Conservation (phyloP, 305 asterid genomes). For the Fraxinus platypoda region DNA sequence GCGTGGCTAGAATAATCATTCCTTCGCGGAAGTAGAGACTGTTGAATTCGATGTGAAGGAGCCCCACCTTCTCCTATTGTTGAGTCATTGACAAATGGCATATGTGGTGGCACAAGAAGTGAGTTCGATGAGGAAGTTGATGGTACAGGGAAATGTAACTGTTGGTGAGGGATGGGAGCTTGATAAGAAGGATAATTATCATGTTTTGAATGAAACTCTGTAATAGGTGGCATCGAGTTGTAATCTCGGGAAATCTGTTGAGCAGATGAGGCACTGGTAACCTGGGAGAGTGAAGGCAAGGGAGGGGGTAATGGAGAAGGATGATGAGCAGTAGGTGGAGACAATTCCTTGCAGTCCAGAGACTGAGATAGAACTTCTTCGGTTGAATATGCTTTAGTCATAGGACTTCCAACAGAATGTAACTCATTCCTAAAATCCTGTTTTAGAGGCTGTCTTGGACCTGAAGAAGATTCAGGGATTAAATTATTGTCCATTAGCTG, state of each 20-base stretch:
- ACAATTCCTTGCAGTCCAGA: slow-evolving; percentile 28
- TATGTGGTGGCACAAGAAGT: slow-evolving; percentile 40
- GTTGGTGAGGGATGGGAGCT: slow-evolving; percentile 52
- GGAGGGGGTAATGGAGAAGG: slow-evolving; percentile 34
- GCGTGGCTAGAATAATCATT: slow-evolving; percentile 42
- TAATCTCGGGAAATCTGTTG: slow-evolving; percentile 42
- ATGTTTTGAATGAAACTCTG: slow-evolving; percentile 32
- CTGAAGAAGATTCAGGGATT: slow-evolving; percentile 34
- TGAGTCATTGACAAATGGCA: slow-evolving; percentile 22
- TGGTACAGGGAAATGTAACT: slow-evolving; percentile 46
- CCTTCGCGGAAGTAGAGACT: slow-evolving; percentile 37
- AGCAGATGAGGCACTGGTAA: slow-evolving; percentile 31
- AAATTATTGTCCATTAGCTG: slow-evolving; percentile 32
- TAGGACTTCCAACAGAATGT: slow-evolving; percentile 23
- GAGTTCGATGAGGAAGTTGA: slow-evolving; percentile 46
- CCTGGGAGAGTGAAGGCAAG: slow-evolving; percentile 38
- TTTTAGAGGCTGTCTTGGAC: slow-evolving; percentile 26
- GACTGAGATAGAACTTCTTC: slow-evolving; percentile 36
- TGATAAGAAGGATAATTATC: slow-evolving; percentile 43
- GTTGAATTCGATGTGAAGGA: slow-evolving; percentile 46
- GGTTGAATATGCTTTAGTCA: slow-evolving; percentile 24
- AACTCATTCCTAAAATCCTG: slow-evolving; percentile 26
- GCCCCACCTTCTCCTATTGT: slow-evolving; percentile 34
- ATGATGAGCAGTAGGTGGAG: slow-evolving; percentile 32
- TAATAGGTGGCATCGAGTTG: slow-evolving; percentile 35